Percentiles rank a stretch among this genome's conserved stretches.
Conservation (phyloP, 208 protist species). For the Balamuthia mandrillaris region DNA sequence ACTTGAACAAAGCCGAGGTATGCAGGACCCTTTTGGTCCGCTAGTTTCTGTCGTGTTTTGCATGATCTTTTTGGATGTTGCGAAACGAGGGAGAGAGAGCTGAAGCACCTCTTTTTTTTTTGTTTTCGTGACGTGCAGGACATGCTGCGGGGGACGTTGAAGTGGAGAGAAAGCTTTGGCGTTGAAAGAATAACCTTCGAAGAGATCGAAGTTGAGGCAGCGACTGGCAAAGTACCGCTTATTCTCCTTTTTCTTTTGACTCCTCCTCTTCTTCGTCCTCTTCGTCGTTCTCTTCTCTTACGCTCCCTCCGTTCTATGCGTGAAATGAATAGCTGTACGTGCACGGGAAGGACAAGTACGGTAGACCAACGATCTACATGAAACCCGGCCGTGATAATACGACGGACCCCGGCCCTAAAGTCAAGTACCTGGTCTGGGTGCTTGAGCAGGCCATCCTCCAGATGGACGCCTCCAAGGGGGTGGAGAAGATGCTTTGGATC, state of each 20-base stretch:
- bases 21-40: neutral
- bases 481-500: constrained; percentile 36
- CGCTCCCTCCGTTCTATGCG: neutral
- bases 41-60: neutral
- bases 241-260: neutral
- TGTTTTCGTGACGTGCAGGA: neutral
- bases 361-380: constrained; percentile 27
- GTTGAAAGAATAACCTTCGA: constrained; percentile 2
- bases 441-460: constrained; percentile 1
- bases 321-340: neutral
- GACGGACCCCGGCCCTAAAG: constrained; percentile 12
- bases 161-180: neutral
- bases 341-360: constrained; percentile 20
- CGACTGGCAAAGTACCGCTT: neutral
- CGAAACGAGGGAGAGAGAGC: neutral
- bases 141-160: neutral
- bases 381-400: constrained; percentile 11
- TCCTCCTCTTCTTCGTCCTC: neutral
- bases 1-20: constrained; percentile 14
- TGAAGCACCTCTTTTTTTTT: neutral
- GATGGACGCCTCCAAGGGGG: constrained; percentile 6
- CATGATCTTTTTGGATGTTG: neutral
- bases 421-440: constrained; percentile 31
- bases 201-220: constrained; percentile 3
- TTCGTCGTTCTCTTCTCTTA: neutral